Evolutionary conservation across 2,329 filamentous ascomycete species (phyloP).

Genomic region (Fusarium verticillioides): DNA sequence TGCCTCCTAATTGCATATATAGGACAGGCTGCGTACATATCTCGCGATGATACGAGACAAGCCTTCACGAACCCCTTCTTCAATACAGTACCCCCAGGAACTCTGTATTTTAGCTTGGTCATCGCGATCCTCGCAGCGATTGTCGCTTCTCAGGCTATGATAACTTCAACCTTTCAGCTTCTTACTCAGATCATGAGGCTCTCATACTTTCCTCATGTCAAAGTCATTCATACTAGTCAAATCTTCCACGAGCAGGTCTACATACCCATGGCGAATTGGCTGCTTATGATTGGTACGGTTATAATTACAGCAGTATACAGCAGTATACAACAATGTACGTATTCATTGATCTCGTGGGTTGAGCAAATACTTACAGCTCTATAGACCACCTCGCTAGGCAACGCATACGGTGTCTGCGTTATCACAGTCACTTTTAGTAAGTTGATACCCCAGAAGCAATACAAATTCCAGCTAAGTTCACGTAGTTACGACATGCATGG

Average conservation of each 20-base stretch:
- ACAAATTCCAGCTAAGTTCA: neutral
- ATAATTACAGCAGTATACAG: neutral
- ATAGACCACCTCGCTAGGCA: neutral
- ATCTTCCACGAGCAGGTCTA: neutral
- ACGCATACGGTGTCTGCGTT: neutral
- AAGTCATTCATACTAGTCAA: neutral
- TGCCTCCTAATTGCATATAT: neutral
- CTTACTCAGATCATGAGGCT: neutral
- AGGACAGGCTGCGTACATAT: neutral
- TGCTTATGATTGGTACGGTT: neutral
- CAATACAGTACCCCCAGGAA: neutral
- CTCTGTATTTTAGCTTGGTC: neutral
- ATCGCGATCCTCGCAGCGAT: neutral
- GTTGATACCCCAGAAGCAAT: neutral
- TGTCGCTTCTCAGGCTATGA: neutral
- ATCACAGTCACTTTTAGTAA: neutral
- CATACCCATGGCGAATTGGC: neutral
- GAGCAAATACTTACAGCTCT: neutral
- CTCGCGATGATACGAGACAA: neutral
- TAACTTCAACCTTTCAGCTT: neutral
- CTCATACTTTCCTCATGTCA: neutral
- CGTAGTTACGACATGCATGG: neutral
- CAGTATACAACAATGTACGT: neutral
- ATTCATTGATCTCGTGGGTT: accelerated
- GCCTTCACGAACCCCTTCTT: neutral